Evolutionary conservation across 169 alveolate genomes (phyloP).

Genomic region (Miamiensis avidus): DNA sequence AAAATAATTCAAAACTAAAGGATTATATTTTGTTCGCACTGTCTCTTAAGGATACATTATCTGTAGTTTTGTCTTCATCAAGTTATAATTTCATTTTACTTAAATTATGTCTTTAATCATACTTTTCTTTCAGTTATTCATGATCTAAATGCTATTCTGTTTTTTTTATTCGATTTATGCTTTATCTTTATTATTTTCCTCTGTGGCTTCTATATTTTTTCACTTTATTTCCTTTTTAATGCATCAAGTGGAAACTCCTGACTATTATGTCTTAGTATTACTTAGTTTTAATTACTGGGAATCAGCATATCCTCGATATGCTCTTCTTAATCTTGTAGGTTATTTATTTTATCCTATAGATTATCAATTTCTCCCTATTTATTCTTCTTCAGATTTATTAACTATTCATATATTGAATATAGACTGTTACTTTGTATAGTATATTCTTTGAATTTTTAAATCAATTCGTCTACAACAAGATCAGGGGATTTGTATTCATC

Average conservation of each 20-base stretch:
- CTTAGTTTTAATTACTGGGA: not conserved
- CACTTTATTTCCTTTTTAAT: not conserved
- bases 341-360: not conserved
- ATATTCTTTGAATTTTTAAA: not conserved
- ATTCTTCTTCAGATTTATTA: too few species aligned
- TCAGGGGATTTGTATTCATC: not conserved
- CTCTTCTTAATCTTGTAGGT: too few species aligned
- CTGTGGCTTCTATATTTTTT: not conserved
- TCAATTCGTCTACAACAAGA: not conserved
- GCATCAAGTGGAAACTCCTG: not conserved
- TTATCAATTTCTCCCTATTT: not conserved
- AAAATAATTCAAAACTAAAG: too few species aligned
- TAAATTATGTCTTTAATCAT: not conserved
- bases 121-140: not conserved
- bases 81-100: not conserved
- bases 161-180: not conserved
- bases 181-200: too few species aligned
- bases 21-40: not conserved
- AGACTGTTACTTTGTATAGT: not conserved
- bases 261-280: not conserved
- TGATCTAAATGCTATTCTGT: not conserved
- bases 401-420: not conserved
- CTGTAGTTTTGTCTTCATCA: not conserved
- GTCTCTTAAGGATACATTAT: not conserved
- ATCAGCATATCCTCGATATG: not conserved